A percentile compares a stretch with the other conserved stretches of the same genome.
Conservation (phyloP, 306 rosid species). For the Inga leiocalycina region DNA sequence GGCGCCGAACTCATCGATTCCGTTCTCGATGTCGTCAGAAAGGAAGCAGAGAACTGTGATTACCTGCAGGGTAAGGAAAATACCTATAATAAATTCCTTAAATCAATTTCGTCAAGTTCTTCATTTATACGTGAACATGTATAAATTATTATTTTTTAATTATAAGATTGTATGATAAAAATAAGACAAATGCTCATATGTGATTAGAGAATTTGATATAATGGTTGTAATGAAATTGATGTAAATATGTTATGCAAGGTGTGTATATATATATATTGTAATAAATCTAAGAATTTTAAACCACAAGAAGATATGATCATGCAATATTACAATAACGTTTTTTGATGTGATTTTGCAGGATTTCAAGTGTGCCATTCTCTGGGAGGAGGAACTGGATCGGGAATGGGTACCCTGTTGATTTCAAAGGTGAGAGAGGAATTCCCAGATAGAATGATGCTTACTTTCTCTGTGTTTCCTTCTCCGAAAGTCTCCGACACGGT, state of each 20-base stretch:
- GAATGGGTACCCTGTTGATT: slow-evolving; percentile 73
- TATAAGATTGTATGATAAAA: no score
- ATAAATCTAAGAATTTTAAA: neutral
- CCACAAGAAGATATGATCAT: neutral
- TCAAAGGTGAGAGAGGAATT: slow-evolving; percentile 73
- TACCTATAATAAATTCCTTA: no score
- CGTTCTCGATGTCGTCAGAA: slow-evolving; percentile 70
- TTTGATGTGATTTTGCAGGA: slow-evolving; percentile 39
- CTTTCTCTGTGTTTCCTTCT: slow-evolving; percentile 55
- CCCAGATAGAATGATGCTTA: slow-evolving; percentile 76
- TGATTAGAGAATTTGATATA: no score
- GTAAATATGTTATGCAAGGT: no score
- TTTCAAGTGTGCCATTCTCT: slow-evolving; percentile 77
- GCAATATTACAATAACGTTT: neutral
- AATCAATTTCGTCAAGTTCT: no score
- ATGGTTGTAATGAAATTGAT: no score
- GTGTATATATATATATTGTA: neutral
- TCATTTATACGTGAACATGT: no score
- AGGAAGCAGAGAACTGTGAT: slow-evolving; percentile 70
- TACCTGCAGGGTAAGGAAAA: slow-evolving; percentile 58
- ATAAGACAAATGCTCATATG: no score
- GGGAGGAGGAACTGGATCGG: slow-evolving; percentile 79
- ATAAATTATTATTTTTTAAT: no score
- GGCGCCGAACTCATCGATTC: slow-evolving; percentile 75
- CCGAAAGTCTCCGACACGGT: slow-evolving; percentile 50